Evolutionary conservation across 1,284 basidiomycete species (phyloP).

Genomic region (Heterobasidion irregulare): DNA sequence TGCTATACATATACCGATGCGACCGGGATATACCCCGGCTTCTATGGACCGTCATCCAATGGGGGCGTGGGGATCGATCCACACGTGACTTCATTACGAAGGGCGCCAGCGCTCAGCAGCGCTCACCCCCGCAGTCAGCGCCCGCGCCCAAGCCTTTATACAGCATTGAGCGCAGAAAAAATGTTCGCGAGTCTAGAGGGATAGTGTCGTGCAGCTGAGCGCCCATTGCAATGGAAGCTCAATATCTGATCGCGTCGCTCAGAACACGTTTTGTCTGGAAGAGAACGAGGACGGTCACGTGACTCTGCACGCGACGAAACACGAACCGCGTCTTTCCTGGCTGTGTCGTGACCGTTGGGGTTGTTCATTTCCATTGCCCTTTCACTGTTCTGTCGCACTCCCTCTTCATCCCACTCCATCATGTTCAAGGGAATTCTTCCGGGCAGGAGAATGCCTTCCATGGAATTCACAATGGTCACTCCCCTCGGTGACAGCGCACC

Average conservation of each 20-base stretch:
- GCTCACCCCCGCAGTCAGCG: background rate
- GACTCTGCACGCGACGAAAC: slow-evolving; percentile 5
- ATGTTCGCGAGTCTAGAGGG: background rate
- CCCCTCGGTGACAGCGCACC: slow-evolving; percentile 32
- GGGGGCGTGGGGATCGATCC: slow-evolving; percentile 1
- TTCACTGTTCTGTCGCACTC: background rate
- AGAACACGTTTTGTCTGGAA: too few species aligned
- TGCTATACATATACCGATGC: background rate
- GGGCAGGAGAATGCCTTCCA: slow-evolving; percentile 48
- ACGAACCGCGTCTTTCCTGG: slow-evolving; percentile 11
- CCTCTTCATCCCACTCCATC: slow-evolving; percentile 8
- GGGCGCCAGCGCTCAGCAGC: background rate
- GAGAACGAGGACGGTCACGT: slow-evolving; percentile 5
- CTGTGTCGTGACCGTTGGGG: background rate
- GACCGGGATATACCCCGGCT: background rate
- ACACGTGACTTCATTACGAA: background rate
- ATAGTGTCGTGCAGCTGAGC: background rate
- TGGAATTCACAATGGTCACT: slow-evolving; percentile 68
- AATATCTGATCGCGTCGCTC: too few species aligned
- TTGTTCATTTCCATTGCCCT: background rate
- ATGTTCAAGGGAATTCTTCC: slow-evolving; percentile 76
- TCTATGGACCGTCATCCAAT: background rate
- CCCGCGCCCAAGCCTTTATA: too few species aligned
- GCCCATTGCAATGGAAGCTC: background rate
- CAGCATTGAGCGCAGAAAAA: background rate